Evolutionary conservation across 768 basidiomycete genomes (phyloP), one percentile per base, ranked within the genome.

Genomic region (Leccinum variicolor): DNA sequence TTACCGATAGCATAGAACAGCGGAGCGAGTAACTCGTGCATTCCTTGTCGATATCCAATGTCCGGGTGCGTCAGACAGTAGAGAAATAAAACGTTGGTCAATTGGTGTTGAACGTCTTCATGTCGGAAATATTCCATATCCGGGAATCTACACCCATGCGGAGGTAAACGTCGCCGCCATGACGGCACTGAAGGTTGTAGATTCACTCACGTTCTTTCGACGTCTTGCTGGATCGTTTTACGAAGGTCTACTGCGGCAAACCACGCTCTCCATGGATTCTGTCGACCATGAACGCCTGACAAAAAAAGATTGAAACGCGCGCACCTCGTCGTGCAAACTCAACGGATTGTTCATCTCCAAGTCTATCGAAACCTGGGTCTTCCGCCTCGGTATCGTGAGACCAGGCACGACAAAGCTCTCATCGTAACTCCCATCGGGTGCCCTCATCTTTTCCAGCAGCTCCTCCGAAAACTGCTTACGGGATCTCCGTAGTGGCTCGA

Each of bases 201-300:
- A 54, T 26, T 56, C 39, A 77, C 92, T 73, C 73, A 94, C 87
- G 97, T 98, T 66, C 97, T 81, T 64, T 97, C 93, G 0, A 99
- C 97, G 68, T 99, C 97, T 73, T 97, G 93, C 39, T 84, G 75
- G 50, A 99, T 97, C 13, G 85, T 91, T 69, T 89, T 94, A 34
- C 94, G 81, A 39, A 98, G 76, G 58, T 98, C 97, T 17, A 94
- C 80, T 41, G 93, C 84, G 28, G 85, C 78, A 72, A 98, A 99
- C 92, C 94, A 98, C 49, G 85, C 83, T 64, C 85, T 89, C 97
- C 97, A 99, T 10, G 95, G 95, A 73, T 95, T 97, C 86, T 95
- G 49, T 62, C 13, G 47, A 21, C 4, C 11, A 46, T 58, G 52
- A 57, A 50, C 8, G n/a, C 17, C 21, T 2, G 15, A 41, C 26